phyloP scores from a whole-genome alignment of 2,329 filamentous ascomycete species.

The Samsoniella hepiali region DNA sequence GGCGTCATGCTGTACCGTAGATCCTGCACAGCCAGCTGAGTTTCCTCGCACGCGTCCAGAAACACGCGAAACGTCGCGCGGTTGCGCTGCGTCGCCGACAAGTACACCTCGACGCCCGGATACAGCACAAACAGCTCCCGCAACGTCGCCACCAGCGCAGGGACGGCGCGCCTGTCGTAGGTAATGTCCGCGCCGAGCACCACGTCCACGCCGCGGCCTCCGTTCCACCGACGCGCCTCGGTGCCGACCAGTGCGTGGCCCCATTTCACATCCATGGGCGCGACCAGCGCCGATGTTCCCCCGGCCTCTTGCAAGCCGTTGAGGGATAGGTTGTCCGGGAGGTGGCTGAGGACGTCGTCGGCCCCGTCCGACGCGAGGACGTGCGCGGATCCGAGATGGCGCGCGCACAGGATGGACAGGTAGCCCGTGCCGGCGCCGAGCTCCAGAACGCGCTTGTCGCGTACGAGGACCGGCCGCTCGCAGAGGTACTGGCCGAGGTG shows the following conservation, averaged over 20 bases:
- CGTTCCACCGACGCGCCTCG: constrained; percentile 53
- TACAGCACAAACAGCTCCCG: constrained; percentile 58
- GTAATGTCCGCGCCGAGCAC: constrained; percentile 76
- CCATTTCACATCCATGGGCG: constrained; percentile 60
- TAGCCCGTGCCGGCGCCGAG: constrained; percentile 76
- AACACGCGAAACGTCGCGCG: constrained; percentile 65
- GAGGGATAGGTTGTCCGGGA: constrained; percentile 65
- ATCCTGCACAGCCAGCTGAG: constrained; percentile 41
- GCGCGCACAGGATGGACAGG: constrained; percentile 70
- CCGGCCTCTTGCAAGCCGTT: constrained; percentile 55
- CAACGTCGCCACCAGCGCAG: constrained; percentile 62
- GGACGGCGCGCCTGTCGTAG: constrained; percentile 65
- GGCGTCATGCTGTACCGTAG: constrained; percentile 41
- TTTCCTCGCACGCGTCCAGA: constrained; percentile 52
- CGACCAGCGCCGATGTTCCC: constrained; percentile 33
- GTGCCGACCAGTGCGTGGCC: constrained; percentile 57
- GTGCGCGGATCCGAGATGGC: constrained; percentile 55
- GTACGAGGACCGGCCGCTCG: constrained; percentile 42
- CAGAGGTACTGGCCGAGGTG: constrained; percentile 69
- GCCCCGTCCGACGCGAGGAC: constrained; percentile 73
- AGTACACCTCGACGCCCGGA: constrained; percentile 56
- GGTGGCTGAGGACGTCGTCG: constrained; percentile 64
- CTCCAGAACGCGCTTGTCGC: constrained; percentile 61
- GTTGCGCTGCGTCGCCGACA: constrained; percentile 70
- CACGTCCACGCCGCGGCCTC: constrained; percentile 51